Evolutionary conservation across 495 filamentous ascomycete species (phyloP), one percentile per base, ranked within the genome.

Genomic region (Penicillium arizonense): DNA sequence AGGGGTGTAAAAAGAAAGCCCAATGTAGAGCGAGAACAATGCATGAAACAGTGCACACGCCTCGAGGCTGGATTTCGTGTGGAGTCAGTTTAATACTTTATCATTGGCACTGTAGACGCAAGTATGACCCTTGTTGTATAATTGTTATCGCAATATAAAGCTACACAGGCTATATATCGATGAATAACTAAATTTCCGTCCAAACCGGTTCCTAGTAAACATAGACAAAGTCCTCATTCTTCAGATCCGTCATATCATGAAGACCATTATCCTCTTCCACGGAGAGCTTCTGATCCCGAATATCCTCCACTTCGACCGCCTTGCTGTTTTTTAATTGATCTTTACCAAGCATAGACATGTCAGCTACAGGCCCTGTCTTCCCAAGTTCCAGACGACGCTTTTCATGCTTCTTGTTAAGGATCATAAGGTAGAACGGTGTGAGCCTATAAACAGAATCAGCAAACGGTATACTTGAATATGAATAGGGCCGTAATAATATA

Each of bases 361-460:
- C 65, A 23, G 60, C 30, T 0, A 59, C 28, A 36, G 42, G 51
- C 0, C 56, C 60, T 10, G 43, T 55, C 38, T 64, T 71, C 3
- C 67, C 67, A n/a, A 67, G 56, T 18, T 64, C 70, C 34, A 70
- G 65, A 12, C 78, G 65, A 16, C 65, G 65, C 45, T 69, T 72
- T 13, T 70, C 69, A 36, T 82, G 77, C 33, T 63, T 54, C n/a
- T 59, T 65, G 52, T 82, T 82, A 20, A 80, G 61, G 14, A 65
- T 69, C 51, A 74, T 69, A 16, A 82, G 72, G 37, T 81, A 80
- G 21, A 78, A 50, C 61, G 56, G 52, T 1, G 36, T 57, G 4
- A 67, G 12, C 1, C 61, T 62, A 16, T 6, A 3, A 10, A 11
- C 10, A 11, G 26, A 9, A 51, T 35, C 38, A 26, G 28, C 21